Evolutionary conservation across 148 eudicot species (phyloP).

Genomic region (Hydrangea macrophylla): DNA sequence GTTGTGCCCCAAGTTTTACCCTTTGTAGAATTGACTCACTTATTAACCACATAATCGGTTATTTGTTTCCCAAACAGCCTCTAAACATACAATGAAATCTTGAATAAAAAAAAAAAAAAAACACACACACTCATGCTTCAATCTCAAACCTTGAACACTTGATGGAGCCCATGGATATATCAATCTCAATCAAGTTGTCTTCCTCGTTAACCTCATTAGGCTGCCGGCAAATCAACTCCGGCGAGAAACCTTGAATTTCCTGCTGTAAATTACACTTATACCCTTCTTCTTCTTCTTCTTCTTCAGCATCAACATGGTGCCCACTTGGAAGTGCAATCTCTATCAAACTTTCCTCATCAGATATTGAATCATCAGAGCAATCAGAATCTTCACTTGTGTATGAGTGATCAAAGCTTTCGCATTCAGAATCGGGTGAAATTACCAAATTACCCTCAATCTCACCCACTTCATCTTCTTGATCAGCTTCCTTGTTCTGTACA

Average conservation of each 20-base stretch:
- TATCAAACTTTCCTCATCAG: conserved; percentile 85
- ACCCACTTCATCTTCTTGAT: conserved; percentile 4
- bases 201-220: conserved; percentile 48
- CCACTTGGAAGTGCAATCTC: conserved; percentile 81
- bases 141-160: conserved; percentile 79
- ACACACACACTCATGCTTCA: conserved; percentile 36
- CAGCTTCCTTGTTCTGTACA: not conserved
- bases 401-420: conserved; percentile 44
- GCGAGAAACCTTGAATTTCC: conserved; percentile 23
- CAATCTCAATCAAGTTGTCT: conserved; percentile 86
- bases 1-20: too few relatives aligned
- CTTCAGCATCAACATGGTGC: conserved; percentile 36
- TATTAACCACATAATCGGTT: too few relatives aligned
- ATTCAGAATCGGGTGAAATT: conserved; percentile 30
- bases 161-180: conserved; percentile 80
- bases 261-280: conserved; percentile 26
- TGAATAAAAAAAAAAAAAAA: too few relatives aligned
- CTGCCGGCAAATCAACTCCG: conserved; percentile 26
- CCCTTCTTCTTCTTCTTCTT: conserved; percentile 30
- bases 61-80: too few relatives aligned
- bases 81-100: too few relatives aligned
- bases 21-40: too few relatives aligned
- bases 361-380: conserved; percentile 65
- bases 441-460: conserved; percentile 21
- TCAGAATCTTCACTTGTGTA: conserved; percentile 48